A percentile compares a stretch with the other conserved stretches of the same genome.
These are phyloP conservation scores for Heterotrichella gracilis DNA, from an alignment of 352 stramenopile species.

Conservation along the genomic window DNA sequence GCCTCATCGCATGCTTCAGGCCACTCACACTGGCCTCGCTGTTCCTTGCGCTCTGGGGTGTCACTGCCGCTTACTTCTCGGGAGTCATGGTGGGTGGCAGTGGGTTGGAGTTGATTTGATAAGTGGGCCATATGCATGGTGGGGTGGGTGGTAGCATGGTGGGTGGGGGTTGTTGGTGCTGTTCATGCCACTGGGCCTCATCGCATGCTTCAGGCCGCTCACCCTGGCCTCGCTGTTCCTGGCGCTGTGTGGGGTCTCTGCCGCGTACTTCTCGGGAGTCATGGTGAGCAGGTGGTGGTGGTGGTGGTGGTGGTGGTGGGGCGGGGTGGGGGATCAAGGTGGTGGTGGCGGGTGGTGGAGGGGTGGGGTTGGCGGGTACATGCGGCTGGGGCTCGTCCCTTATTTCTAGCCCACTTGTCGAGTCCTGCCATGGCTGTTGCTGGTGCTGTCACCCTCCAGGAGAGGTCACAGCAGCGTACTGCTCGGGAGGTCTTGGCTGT, in stretches of 20 bases:
- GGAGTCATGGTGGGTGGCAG: slow-evolving; percentile 47
- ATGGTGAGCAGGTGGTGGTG: no score
- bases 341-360: no score
- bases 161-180: no score
- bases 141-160: no score
- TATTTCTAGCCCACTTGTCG: slow-evolving; percentile 52
- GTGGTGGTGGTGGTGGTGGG: no score
- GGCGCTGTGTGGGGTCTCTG: slow-evolving; percentile 53
- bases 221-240: slow-evolving; percentile 51
- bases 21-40: slow-evolving; percentile 47
- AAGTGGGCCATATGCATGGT: no score
- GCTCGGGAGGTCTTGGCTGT: no score
- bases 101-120: no score
- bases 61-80: slow-evolving; percentile 54
- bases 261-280: slow-evolving; percentile 56
- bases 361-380: slow-evolving; percentile 49
- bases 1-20: slow-evolving; percentile 49
- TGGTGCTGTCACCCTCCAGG: slow-evolving; percentile 63
- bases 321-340: no score
- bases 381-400: slow-evolving; percentile 51
- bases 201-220: slow-evolving; percentile 47
- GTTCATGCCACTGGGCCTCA: slow-evolving; percentile 50
- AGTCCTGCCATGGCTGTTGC: slow-evolving; percentile 48
- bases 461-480: slow-evolving; percentile 54
- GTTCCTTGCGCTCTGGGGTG: slow-evolving; percentile 58